Base-by-base conservation (phyloP, 2,329 filamentous ascomycete species). In the Knufia fluminis region DNA sequence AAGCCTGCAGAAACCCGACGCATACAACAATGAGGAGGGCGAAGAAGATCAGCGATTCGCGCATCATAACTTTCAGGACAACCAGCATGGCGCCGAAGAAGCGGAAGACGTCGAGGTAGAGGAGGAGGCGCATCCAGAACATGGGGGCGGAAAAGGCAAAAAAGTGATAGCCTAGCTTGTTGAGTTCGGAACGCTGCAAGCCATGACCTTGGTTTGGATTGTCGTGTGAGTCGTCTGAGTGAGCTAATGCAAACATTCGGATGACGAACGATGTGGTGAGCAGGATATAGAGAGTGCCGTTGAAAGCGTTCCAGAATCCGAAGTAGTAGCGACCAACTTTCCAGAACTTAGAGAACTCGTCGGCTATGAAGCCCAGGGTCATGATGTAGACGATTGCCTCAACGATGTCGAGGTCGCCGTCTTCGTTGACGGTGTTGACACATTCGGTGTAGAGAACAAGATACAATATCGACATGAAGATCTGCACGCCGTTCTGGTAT, bases 51-150 rank as follows among this genome's bases (percentile, higher is more conserved):
- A 96, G 74, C 0, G 86, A 94, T 66, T 91, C 85, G 62, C 87
- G 88, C 85, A 91, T 90, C 86, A 91, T 90, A 46, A 90, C 85
- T 66, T 97, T 94, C 39, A 98, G 74, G 1, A 98, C 90, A 1
- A 98, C 91, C 1, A 98, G 78, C 92, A 98, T 98, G 44, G 91
- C 89, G 20, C 92, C 92, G 61, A 98, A 98, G 73, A 98, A 98
- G 49, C 86, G 82, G 75, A 94, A 79, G 0, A 85, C 87, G 67
- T 98, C 92, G 16, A 98, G 79, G 63, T 96, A 98, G 4, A 98
- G 78, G 54, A 98, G 71, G 52, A 98, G 75, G 3, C 92, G 85
- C 62, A 83, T 85, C 91, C 92, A 98, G 67, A 98, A 97, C 86
- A 98, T 86, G 0, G 92, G 92, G 0, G 92, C 90, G 2, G 83